Evolutionary conservation across 805 yeast species (phyloP).

Genomic region (Tetrapisispora fleetii): DNA sequence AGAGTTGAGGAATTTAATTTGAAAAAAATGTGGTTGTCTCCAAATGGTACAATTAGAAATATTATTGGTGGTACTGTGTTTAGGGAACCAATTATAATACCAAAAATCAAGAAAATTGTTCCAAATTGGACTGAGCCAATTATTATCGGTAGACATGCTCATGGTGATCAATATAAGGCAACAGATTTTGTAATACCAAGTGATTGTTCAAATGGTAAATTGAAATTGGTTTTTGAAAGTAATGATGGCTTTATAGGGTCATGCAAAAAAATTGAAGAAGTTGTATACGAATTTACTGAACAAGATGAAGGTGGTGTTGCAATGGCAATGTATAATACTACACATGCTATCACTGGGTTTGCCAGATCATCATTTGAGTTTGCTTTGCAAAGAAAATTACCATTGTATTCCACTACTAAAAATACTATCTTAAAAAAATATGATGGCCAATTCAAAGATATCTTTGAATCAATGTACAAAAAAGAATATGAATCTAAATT

Average conservation of each 20-base stretch:
- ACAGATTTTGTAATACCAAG: conserved; percentile 72
- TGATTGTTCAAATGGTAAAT: conserved; percentile 46
- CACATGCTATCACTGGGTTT: conserved; percentile 79
- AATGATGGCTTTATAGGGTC: conserved; percentile 45
- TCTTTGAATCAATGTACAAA: conserved; percentile 74
- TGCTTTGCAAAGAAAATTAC: conserved; percentile 70
- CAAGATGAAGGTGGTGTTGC: conserved; percentile 55
- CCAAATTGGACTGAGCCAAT: conserved; percentile 94
- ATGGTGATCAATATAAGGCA: conserved; percentile 94
- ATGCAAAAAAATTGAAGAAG: conserved; percentile 21
- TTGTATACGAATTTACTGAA: conserved; percentile 41
- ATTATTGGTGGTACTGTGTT: conserved; percentile 93
- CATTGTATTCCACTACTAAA: conserved; percentile 81
- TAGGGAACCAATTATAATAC: conserved; percentile 92
- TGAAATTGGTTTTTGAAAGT: conserved; percentile 59
- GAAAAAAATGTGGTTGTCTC: conserved; percentile 96
- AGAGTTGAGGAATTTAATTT: conserved; percentile 83
- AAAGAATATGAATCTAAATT: conserved; percentile 57
- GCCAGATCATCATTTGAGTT: conserved; percentile 88
- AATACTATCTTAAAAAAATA: conserved; percentile 89
- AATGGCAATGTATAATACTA: conserved; percentile 91
- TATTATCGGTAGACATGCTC: conserved; percentile 95
- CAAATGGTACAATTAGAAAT: conserved; percentile 95
- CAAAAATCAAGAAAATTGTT: conserved; percentile 75
- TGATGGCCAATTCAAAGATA: conserved; percentile 93